phyloP scores from a whole-genome alignment of 768 basidiomycete species.

The Mrakia hoshinonis region DNA sequence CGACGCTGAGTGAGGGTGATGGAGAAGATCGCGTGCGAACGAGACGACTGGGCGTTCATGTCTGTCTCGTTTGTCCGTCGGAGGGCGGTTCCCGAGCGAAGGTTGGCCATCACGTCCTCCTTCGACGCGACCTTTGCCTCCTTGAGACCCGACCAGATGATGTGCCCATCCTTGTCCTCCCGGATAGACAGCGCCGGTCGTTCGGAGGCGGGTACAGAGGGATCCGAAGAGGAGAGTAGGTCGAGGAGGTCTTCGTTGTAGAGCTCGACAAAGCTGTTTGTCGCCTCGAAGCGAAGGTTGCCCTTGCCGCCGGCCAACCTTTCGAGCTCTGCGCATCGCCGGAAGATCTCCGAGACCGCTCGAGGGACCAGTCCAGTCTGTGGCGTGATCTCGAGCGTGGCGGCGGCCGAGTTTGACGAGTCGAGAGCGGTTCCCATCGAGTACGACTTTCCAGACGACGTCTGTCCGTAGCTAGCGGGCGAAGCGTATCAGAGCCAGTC shows the following conservation, averaged over 20 bases:
- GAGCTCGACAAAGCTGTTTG: conserved; percentile 73
- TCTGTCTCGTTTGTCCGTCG: conserved; percentile 93
- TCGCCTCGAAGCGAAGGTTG: conserved; percentile 51
- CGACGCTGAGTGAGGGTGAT: conserved; percentile 87
- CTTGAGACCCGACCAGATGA: conserved; percentile 91
- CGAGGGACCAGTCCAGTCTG: conserved; percentile 77
- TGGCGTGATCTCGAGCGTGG: conserved; percentile 19
- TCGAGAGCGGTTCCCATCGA: conserved; percentile 79
- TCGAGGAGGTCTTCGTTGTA: conserved; percentile 99
- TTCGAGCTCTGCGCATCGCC: conserved; percentile 65
- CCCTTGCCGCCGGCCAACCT: conserved; percentile 52
- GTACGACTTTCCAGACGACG: conserved; percentile 91
- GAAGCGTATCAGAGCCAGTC: neutral
- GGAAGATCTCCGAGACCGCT: conserved; percentile 81
- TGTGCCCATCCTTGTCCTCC: conserved; percentile 92
- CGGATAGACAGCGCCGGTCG: conserved; percentile 65
- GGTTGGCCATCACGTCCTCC: conserved; percentile 75
- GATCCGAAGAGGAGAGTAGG: conserved; percentile 52
- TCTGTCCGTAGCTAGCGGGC: conserved; percentile 63
- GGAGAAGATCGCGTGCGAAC: conserved; percentile 98
- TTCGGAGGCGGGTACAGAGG: conserved; percentile 55
- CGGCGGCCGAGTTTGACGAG: conserved; percentile 6
- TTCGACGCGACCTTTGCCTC: conserved; percentile 80
- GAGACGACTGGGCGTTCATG: conserved; percentile 97
- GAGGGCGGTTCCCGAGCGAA: conserved; percentile 80